These are phyloP conservation scores for Akanthomyces lecanii DNA, from an alignment of 2,329 filamentous ascomycete species.

Conservation along the genomic window DNA sequence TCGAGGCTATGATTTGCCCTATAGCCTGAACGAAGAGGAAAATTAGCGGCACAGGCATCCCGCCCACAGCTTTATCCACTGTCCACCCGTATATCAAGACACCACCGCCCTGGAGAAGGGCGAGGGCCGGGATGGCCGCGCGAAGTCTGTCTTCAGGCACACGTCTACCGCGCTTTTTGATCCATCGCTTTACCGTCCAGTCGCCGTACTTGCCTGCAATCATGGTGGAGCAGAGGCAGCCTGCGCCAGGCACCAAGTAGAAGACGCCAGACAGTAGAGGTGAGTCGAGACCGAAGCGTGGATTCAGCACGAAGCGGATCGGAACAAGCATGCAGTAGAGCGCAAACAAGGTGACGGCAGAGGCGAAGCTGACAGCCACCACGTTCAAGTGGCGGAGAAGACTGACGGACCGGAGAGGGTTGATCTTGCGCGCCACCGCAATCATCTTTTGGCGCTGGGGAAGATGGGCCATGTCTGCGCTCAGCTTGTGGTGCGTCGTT, in stretches of 20 bases:
- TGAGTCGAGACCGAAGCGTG: constrained; percentile 62
- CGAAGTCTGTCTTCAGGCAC: constrained; percentile 66
- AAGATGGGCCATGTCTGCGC: constrained; percentile 57
- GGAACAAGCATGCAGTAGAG: constrained; percentile 60
- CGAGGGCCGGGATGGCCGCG: constrained; percentile 53
- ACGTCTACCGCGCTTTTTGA: constrained; percentile 55
- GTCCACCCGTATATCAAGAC: constrained; percentile 61
- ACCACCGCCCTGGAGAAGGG: constrained; percentile 53
- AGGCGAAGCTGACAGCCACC: constrained; percentile 54
- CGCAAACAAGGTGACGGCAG: constrained; percentile 66
- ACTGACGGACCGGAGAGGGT: constrained; percentile 59
- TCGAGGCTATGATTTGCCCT: constrained; percentile 71
- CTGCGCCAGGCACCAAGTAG: constrained; percentile 68
- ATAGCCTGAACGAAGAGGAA: constrained; percentile 72
- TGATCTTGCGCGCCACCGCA: constrained; percentile 59
- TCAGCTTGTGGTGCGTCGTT: constrained; percentile 63
- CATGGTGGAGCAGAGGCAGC: constrained; percentile 66
- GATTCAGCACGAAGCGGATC: constrained; percentile 70
- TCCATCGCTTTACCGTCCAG: constrained; percentile 60
- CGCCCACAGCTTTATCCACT: constrained; percentile 46
- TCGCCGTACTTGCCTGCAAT: constrained; percentile 71
- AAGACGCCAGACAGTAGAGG: constrained; percentile 67
- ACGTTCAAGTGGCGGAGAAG: constrained; percentile 68
- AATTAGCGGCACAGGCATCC: constrained; percentile 60
- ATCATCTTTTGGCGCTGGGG: constrained; percentile 43